Evolutionary conservation across 1,139 yeast species (phyloP).

Genomic region (Protomyces pachydermus): DNA sequence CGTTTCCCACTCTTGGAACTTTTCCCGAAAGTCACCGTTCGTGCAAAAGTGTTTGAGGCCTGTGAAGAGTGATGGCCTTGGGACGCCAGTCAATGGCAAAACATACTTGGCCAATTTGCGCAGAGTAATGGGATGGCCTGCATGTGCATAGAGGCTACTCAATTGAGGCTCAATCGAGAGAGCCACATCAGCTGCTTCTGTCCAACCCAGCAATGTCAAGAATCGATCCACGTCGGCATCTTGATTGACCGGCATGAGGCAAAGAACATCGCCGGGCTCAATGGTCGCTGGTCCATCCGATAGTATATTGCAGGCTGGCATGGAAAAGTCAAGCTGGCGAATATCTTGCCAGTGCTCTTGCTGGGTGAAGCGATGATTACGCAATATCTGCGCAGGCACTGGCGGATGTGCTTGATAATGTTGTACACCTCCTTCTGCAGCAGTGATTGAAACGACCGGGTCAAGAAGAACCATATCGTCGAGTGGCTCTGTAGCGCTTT

Average conservation of each 20-base stretch:
- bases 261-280: constrained; percentile 3
- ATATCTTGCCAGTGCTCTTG: constrained; percentile 86
- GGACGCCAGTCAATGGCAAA: constrained; percentile 74
- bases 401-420: background rate
- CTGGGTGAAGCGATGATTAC: constrained; percentile 60
- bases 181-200: constrained; percentile 56
- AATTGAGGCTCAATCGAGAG: constrained; percentile 35
- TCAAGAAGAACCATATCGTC: constrained; percentile 46
- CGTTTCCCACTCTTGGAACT: constrained; percentile 68
- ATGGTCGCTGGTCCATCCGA: background rate
- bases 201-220: constrained; percentile 70
- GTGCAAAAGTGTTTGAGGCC: constrained; percentile 57
- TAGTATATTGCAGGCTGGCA: background rate
- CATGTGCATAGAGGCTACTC: constrained; percentile 16
- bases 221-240: constrained; percentile 59
- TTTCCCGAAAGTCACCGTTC: constrained; percentile 64
- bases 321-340: constrained; percentile 39
- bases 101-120: constrained; percentile 71
- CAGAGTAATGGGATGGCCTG: constrained; percentile 56
- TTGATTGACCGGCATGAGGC: constrained; percentile 58
- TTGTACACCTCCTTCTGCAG: background rate
- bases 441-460: constrained; percentile 38
- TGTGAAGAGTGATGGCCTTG: constrained; percentile 74
- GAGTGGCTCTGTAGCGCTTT: constrained; percentile 36
- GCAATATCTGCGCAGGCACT: constrained; percentile 36